A percentile compares a stretch with the other conserved stretches of the same genome.
These are phyloP conservation scores for Canavalia ensiformis DNA, from an alignment of 306 rosid genomes.

Conservation along the genomic window DNA sequence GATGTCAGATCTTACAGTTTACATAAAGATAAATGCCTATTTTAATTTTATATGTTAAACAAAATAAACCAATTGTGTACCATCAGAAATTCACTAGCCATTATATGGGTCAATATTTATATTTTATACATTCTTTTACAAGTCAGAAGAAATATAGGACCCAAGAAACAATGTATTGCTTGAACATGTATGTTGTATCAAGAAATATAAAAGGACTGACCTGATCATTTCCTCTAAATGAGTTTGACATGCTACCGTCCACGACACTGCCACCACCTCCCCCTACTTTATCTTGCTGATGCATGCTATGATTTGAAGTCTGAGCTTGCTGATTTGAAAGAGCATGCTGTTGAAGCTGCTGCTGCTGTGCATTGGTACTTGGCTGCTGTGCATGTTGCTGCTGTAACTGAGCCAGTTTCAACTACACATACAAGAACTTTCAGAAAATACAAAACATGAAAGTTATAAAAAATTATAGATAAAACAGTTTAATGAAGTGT, in stretches of 20 bases:
- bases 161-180: conserved; percentile 35
- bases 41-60: not conserved
- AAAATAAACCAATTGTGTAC: not conserved
- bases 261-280: conserved; percentile 84
- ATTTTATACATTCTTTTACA: not conserved
- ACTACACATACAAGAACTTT: conserved; percentile 57
- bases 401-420: conserved; percentile 90
- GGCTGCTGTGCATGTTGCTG: conserved; percentile 80
- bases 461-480: conserved; percentile 1
- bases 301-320: conserved; percentile 78
- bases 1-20: conserved; percentile 4
- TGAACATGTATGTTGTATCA: not conserved
- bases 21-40: not conserved
- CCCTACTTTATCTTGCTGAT: conserved; percentile 92
- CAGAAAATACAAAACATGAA: conserved; percentile 44
- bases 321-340: conserved; percentile 92
- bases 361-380: conserved; percentile 70
- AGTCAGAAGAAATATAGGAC: conserved; percentile 10
- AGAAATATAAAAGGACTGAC: conserved; percentile 63
- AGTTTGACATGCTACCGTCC: conserved; percentile 93
- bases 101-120: not conserved
- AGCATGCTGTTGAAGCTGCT: conserved; percentile 84
- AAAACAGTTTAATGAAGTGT: conserved; percentile 32
- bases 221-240: conserved; percentile 98
- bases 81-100: conserved; percentile 1